Conservation (phyloP, 805 yeast species). For the Schwanniomyces pseudopolymorphus region DNA sequence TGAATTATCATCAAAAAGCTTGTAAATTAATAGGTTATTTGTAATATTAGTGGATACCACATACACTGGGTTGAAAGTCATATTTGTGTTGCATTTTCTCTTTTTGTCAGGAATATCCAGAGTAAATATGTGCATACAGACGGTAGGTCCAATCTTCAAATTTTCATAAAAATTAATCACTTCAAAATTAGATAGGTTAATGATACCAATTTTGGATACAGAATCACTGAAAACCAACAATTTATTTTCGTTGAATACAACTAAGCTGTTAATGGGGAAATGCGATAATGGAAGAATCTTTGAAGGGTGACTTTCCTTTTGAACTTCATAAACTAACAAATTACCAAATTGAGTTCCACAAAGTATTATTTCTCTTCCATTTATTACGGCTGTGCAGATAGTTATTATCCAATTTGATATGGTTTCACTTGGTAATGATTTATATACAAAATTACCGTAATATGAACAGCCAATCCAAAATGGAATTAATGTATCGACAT, state of each 20-base stretch:
- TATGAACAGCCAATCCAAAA: conserved; percentile 11
- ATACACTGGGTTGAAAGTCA: conserved; percentile 23
- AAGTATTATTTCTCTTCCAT: conserved; percentile 10
- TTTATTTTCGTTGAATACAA: conserved; percentile 14
- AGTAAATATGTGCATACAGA: conserved; percentile 12
- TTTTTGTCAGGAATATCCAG: conserved; percentile 5
- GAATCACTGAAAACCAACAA: conserved; percentile 25
- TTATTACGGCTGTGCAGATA: conserved; percentile 14
- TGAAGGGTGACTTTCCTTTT: conserved; percentile 12
- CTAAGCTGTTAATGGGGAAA: conserved; percentile 21
- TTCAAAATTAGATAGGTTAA: conserved; percentile 15
- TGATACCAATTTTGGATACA: conserved; percentile 29
- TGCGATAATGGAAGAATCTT: conserved; percentile 19
- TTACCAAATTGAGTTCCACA: conserved; percentile 36
- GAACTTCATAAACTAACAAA: conserved; percentile 18
- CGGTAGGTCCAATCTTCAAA: conserved; percentile 22
- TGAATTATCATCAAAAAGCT: conserved; percentile 17
- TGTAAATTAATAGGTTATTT: conserved; percentile 19
- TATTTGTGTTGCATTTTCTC: conserved; percentile 3
- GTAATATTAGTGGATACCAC: conserved; percentile 21
- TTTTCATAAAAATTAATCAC: conserved; percentile 17
- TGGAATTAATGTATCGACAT: conserved; percentile 10
- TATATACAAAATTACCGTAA: conserved; percentile 9
- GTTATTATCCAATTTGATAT: conserved; percentile 22
- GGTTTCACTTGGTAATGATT: conserved; percentile 7